Conservation (phyloP, 139 green algal genomes). For the Micromonas pusilla region DNA sequence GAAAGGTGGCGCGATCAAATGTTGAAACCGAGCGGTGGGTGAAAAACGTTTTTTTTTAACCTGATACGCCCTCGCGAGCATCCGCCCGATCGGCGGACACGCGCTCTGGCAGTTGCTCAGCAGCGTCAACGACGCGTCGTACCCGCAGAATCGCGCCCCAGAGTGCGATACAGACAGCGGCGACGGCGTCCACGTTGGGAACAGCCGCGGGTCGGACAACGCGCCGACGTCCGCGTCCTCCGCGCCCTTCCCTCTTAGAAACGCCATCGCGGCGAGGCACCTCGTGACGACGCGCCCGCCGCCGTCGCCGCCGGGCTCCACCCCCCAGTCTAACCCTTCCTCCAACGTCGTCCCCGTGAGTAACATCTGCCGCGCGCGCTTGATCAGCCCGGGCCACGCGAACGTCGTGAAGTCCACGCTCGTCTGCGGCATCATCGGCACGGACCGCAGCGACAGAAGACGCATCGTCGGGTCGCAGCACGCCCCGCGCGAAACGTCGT, state of each 20-base stretch:
- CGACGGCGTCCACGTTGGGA: conserved; percentile 40
- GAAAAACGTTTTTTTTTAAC: too few relatives aligned
- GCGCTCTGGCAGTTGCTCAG: conserved; percentile 54
- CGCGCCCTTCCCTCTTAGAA: conserved; percentile 39
- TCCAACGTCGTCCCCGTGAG: conserved; percentile 49
- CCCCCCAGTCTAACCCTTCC: conserved; percentile 50
- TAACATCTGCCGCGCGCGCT: conserved; percentile 58
- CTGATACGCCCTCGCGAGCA: conserved; percentile 47
- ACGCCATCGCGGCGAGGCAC: conserved; percentile 34
- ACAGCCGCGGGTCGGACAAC: conserved; percentile 46
- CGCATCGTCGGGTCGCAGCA: conserved; percentile 53
- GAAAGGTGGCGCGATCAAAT: too few relatives aligned
- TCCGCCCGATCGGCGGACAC: conserved; percentile 32
- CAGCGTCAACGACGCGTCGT: conserved; percentile 50
- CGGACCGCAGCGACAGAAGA: conserved; percentile 44
- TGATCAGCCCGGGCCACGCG: conserved; percentile 54
- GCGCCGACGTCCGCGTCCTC: conserved; percentile 20
- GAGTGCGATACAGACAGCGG: conserved; percentile 45
- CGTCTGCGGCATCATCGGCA: conserved; percentile 22
- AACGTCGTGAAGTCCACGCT: conserved; percentile 65
- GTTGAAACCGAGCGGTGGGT: too few relatives aligned
- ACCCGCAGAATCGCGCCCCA: conserved; percentile 39
- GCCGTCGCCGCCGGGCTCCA: not conserved
- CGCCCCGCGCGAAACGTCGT: conserved; percentile 47
- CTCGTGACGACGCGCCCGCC: not conserved